These are phyloP conservation scores for Pseudopediastrum boryanum DNA, from an alignment of 139 green algal genomes.

Conservation along the genomic window DNA sequence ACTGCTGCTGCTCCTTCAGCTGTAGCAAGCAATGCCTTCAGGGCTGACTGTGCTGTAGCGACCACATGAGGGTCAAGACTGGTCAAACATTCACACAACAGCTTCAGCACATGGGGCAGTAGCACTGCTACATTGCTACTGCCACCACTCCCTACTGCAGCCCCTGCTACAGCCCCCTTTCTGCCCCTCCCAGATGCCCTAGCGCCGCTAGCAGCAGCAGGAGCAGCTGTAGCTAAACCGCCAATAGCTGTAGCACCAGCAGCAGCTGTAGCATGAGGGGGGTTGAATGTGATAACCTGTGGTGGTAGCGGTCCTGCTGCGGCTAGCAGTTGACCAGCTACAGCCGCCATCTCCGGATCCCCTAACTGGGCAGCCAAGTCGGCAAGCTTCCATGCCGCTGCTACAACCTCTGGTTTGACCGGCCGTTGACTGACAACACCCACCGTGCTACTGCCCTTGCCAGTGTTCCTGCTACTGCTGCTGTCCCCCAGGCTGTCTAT, in stretches of 20 bases:
- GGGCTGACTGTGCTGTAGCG: slow-evolving; percentile 38
- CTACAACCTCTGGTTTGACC: slow-evolving; percentile 35
- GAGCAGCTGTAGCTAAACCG: not conserved
- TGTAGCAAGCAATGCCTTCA: slow-evolving; percentile 37
- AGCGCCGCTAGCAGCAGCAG: not conserved
- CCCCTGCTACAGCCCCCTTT: no score
- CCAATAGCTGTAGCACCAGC: slow-evolving; percentile 5
- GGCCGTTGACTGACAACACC: not conserved
- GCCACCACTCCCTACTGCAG: not conserved
- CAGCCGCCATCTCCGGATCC: slow-evolving; percentile 43
- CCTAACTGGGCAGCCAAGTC: slow-evolving; percentile 41
- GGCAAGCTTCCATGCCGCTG: slow-evolving; percentile 53
- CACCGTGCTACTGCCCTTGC: not conserved
- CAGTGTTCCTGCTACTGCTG: not conserved
- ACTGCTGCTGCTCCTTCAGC: slow-evolving; percentile 20
- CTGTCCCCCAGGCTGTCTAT: not conserved
- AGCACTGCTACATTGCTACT: not conserved
- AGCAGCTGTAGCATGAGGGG: not conserved
- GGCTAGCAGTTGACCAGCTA: slow-evolving; percentile 59
- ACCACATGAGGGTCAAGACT: slow-evolving; percentile 47
- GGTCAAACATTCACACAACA: slow-evolving; percentile 55
- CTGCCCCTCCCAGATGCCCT: not conserved
- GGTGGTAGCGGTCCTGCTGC: slow-evolving; percentile 52
- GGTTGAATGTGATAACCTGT: slow-evolving; percentile 53
- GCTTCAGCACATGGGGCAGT: slow-evolving; percentile 32